Evolutionary conservation across 2,329 filamentous ascomycete genomes (phyloP).

Genomic region (Penicillium sp.): DNA sequence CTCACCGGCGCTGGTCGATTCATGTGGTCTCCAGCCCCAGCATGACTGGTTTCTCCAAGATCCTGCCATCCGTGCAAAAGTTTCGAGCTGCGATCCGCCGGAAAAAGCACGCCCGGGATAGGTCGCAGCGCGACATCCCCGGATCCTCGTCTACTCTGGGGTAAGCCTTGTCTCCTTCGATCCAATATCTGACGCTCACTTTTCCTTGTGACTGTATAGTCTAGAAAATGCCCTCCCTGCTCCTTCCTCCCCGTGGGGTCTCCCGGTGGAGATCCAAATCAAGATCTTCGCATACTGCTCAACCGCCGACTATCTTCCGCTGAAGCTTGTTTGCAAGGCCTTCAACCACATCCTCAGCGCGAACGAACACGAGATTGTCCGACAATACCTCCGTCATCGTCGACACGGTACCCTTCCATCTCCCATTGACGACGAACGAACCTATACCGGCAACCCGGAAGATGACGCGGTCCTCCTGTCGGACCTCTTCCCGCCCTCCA

Average conservation of each 20-base stretch:
- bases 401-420: constrained; percentile 43
- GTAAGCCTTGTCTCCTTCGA: constrained; percentile 14
- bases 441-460: constrained; percentile 40
- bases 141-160: constrained; percentile 24
- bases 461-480: constrained; percentile 44
- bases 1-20: constrained; percentile 24
- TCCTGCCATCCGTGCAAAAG: constrained; percentile 31
- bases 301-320: constrained; percentile 33
- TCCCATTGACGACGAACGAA: constrained; percentile 33
- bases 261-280: constrained; percentile 42
- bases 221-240: constrained; percentile 22
- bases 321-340: constrained; percentile 39
- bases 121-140: constrained; percentile 20
- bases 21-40: constrained; percentile 25
- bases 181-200: background rate
- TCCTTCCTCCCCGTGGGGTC: constrained; percentile 37
- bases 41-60: constrained; percentile 36
- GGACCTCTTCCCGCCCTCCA: constrained; percentile 40
- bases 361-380: constrained; percentile 41
- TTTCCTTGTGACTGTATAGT: constrained; percentile 8
- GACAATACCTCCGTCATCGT: constrained; percentile 39
- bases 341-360: constrained; percentile 35
- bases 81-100: constrained; percentile 31
- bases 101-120: constrained; percentile 27
- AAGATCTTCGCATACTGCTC: constrained; percentile 40